Evolutionary conservation across 192 early-diverging fungal genomes (phyloP), one percentile per base, ranked within the genome.

Genomic region (Gonapodya prolifera): DNA sequence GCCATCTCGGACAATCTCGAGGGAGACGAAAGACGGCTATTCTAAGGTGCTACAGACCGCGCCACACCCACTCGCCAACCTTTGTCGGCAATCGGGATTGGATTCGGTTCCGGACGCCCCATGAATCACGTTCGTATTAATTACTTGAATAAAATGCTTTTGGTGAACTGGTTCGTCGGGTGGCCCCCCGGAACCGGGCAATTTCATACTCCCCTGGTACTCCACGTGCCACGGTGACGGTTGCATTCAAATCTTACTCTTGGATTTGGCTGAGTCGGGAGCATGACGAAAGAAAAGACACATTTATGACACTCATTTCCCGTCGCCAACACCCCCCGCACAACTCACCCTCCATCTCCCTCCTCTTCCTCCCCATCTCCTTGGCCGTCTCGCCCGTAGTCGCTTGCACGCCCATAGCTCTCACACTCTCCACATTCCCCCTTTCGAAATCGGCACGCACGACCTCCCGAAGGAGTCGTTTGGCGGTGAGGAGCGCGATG

Each of bases 241-340:
- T n/a, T n/a, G n/a, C n/a, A n/a, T n/a, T 73, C 71, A 73, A 8
- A 73, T 73, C 71, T 73, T 73, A 29, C 71, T 73, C 31, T 73
- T 73, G 71, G 28, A 30, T 32, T 73, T 73, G 71, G 71, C 71
- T 73, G 45, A 61, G 23, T n/a, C n/a, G n/a, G n/a, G n/a, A n/a
- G 71, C 29, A 8, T 13, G 31, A 73, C 8, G 71, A 30, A 32
- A 2, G 28, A 29, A 32, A 16, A 2, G 28, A 32, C n/a, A n/a
- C n/a, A n/a, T n/a, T n/a, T 73, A 30, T 30, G 71, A 13, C 16
- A 73, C 16, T 2, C 8, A 32, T 18, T 13, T 30, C 8, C 2
- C 13, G 71, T 18, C 71, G 18, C 28, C 16, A 29, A 2, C 28
- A 73, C 71, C 28, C 28, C 8, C 71, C 71, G 2, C 32, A 2